Evolutionary conservation across 1,139 yeast species (phyloP).

Genomic region (Zygosaccharomyces pseudobailii): DNA sequence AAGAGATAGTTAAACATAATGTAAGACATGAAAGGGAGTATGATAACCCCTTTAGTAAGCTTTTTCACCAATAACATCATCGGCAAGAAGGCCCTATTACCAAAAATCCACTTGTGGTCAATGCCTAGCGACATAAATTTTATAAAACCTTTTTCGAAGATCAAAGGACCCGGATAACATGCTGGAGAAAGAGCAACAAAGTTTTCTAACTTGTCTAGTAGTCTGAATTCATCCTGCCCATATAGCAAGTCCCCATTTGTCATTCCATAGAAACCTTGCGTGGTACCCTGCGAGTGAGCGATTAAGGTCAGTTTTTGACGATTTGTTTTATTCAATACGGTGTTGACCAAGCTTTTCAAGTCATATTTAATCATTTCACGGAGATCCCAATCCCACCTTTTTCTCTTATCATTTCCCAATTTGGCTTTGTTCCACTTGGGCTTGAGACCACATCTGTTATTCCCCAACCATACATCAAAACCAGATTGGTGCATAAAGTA

Average conservation of each 20-base stretch:
- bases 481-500: constrained; percentile 55
- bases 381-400: constrained; percentile 83
- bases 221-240: constrained; percentile 37
- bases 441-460: constrained; percentile 79
- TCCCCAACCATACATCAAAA: constrained; percentile 92
- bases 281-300: constrained; percentile 92
- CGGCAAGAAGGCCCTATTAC: constrained; percentile 57
- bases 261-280: constrained; percentile 67
- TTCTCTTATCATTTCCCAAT: constrained; percentile 42
- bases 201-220: constrained; percentile 50
- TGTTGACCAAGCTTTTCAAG: constrained; percentile 64
- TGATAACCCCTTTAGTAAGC: constrained; percentile 40
- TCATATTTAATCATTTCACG: constrained; percentile 74
- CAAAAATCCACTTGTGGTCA: constrained; percentile 49
- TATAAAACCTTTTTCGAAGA: constrained; percentile 54
- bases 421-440: constrained; percentile 50
- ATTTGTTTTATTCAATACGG: constrained; percentile 44
- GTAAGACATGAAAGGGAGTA: constrained; percentile 64
- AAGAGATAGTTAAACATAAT: constrained; percentile 78
- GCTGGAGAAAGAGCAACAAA: constrained; percentile 88
- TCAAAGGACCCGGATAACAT: constrained; percentile 71
- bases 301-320: constrained; percentile 51
- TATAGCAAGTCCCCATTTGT: constrained; percentile 37
- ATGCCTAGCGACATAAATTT: constrained; percentile 35
- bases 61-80: constrained; percentile 50